Evolutionary conservation across 768 basidiomycete species (phyloP), one percentile per base, ranked within the genome.

Genomic region (Rhodotorula graminis): DNA sequence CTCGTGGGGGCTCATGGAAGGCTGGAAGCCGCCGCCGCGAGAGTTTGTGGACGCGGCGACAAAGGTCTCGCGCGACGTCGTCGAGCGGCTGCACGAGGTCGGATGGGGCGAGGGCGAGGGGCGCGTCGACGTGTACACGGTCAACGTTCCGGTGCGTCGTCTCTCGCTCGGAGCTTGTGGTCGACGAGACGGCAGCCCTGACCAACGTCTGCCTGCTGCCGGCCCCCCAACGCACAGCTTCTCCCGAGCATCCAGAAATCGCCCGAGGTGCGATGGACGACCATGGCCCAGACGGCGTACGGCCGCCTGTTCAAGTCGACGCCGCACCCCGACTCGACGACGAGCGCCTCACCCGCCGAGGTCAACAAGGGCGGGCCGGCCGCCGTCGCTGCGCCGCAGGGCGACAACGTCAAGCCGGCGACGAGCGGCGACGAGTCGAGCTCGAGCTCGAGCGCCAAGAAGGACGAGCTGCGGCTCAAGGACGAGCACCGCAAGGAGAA

Each of bases 221-320:
- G 37, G 4, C 37, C 9, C 5, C 37, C 9, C 80, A 80, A 80
- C 62, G 62, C 80, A n/a, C 80, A 81, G 56, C 72, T 83, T 11
- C 74, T 81, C 16, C 81, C 81, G 40, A 72, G 78, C 44, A 76
- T 72, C n/a, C 57, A 82, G 44, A 49, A 70, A 31, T 46, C 59
- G 5, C 66, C 81, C 33, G 74, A 77, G 67, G 73, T 80, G 4
- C 76, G 74, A 7, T 82, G 81, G 81, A 81, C 82, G 44, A 76
- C 72, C 25, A 81, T 82, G 78, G 80, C 80, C 66, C 70, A 77
- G 37, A 82, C 80, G 27, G 59, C 75, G 5, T 82, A 82, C 76
- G 81, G 81, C 6, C 70, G 76, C 18, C 73, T 82, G 52, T 82
- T 82, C 79, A 80, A 80, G 75, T 61, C 78, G 62, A 80, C 49